Conservation (phyloP, 2,329 filamentous ascomycete species). For the Huntiella bhutanensis region DNA sequence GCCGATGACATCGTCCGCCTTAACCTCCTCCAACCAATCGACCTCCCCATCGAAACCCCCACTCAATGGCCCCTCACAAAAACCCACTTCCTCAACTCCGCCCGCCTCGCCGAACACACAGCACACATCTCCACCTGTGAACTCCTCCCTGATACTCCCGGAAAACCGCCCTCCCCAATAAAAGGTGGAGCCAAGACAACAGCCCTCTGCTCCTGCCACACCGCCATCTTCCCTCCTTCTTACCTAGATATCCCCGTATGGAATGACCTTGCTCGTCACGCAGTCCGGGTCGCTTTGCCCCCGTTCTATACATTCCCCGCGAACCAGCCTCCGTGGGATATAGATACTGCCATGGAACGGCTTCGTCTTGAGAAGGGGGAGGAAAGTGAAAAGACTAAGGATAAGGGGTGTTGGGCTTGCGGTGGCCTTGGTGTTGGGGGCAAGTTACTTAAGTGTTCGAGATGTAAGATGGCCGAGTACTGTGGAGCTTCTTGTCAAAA, state of each 20-base stretch:
- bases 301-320: constrained; percentile 20
- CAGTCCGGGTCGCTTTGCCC: neutral
- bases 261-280: neutral
- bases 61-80: constrained; percentile 30
- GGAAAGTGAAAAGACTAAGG: neutral
- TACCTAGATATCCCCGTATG: neutral
- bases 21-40: constrained; percentile 18
- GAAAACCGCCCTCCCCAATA: constrained; percentile 19
- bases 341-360: constrained; percentile 21
- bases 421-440: constrained; percentile 15
- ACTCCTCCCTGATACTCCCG: constrained; percentile 23
- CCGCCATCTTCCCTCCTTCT: neutral
- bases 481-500: constrained; percentile 35
- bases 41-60: constrained; percentile 24
- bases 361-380: neutral
- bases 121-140: constrained; percentile 25
- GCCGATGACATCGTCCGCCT: constrained; percentile 23
- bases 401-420: constrained; percentile 13
- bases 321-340: constrained; percentile 35
- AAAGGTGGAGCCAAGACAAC: neutral
- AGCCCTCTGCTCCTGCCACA: neutral
- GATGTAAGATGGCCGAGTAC: constrained; percentile 28
- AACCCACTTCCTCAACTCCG: constrained; percentile 23
- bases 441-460: constrained; percentile 19
- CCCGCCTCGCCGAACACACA: constrained; percentile 24